Percentiles rank a stretch among this genome's conserved stretches.
Conservation (phyloP, 306 rosid genomes). For the Trifolium repens region DNA sequence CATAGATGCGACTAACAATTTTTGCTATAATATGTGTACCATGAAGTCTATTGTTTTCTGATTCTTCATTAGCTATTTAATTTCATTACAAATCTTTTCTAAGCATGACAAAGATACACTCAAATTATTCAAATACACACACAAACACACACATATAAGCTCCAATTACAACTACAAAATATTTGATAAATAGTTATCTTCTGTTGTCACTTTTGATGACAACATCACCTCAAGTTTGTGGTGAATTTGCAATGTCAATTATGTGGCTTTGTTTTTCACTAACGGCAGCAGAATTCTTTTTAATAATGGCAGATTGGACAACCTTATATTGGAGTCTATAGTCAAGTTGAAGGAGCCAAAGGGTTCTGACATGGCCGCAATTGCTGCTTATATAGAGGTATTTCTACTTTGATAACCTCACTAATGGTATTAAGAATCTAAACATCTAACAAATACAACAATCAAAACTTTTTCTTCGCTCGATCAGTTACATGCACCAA, state of each 20-base stretch:
- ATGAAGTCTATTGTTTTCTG: slow-evolving; percentile 13
- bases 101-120: slow-evolving; percentile 25
- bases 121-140: slow-evolving; percentile 12
- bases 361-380: slow-evolving; percentile 87
- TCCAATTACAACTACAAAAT: slow-evolving; percentile 11
- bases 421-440: slow-evolving; percentile 22
- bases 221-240: slow-evolving; percentile 12
- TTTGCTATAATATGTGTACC: not conserved
- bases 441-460: slow-evolving; percentile 1
- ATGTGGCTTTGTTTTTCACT: slow-evolving; percentile 35
- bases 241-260: slow-evolving; percentile 31
- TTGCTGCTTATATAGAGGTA: slow-evolving; percentile 89
- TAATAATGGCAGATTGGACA: slow-evolving; percentile 75
- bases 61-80: slow-evolving; percentile 26
- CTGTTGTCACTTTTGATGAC: slow-evolving; percentile 13
- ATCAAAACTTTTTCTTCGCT: not conserved
- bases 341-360: slow-evolving; percentile 79
- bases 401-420: slow-evolving; percentile 33
- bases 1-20: not conserved
- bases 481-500: not conserved
- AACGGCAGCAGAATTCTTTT: slow-evolving; percentile 31
- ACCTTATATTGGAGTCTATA: slow-evolving; percentile 75
- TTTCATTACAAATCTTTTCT: slow-evolving; percentile 29
- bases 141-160: not conserved
- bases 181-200: slow-evolving; percentile 19